phyloP scores from a whole-genome alignment of 208 protist genomes.

The Leishmania major region DNA sequence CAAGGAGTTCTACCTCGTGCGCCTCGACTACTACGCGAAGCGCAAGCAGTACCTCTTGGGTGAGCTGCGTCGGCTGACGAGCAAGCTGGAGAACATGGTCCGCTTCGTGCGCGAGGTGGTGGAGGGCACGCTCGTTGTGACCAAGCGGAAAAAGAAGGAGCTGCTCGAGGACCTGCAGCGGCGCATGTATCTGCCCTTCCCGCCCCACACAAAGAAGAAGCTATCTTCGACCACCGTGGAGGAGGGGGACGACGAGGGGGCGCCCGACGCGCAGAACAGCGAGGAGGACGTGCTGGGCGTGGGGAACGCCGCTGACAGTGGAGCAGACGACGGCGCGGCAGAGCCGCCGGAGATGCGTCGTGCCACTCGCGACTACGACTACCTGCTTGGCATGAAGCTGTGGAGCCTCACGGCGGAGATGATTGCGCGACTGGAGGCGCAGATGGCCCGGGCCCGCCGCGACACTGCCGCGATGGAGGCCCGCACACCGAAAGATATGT shows the following conservation, averaged over 20 bases:
- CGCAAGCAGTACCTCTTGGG: slow-evolving; percentile 95
- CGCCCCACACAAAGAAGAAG: slow-evolving; percentile 85
- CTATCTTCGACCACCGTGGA: slow-evolving; percentile 77
- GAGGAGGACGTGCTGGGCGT: slow-evolving; percentile 35
- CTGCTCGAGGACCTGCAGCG: slow-evolving; percentile 93
- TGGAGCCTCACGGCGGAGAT: slow-evolving; percentile 98
- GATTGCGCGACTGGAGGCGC: slow-evolving; percentile 90
- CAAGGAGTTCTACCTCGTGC: slow-evolving; percentile 96
- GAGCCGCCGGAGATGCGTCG: slow-evolving; percentile 65
- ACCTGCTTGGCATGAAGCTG: slow-evolving; percentile 98
- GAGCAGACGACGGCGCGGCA: slow-evolving; percentile 30
- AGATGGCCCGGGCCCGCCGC: slow-evolving; percentile 73
- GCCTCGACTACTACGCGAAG: slow-evolving; percentile 97
- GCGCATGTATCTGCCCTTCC: slow-evolving; percentile 91
- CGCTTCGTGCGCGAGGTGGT: slow-evolving; percentile 98
- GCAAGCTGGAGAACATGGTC: slow-evolving; percentile 97
- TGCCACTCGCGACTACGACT: slow-evolving; percentile 95
- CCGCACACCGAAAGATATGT: slow-evolving; percentile 86
- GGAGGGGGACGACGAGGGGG: slow-evolving; percentile 9
- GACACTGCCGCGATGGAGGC: slow-evolving; percentile 84
- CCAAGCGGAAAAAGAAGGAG: slow-evolving; percentile 91
- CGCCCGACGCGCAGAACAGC: slow-evolving; percentile 9
- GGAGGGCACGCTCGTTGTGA: slow-evolving; percentile 93
- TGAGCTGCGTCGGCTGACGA: slow-evolving; percentile 80
- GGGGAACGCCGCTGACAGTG: slow-evolving; percentile 8